Base-by-base conservation (phyloP, 176 grass and related monocot species). In the Oryza australiensis region DNA sequence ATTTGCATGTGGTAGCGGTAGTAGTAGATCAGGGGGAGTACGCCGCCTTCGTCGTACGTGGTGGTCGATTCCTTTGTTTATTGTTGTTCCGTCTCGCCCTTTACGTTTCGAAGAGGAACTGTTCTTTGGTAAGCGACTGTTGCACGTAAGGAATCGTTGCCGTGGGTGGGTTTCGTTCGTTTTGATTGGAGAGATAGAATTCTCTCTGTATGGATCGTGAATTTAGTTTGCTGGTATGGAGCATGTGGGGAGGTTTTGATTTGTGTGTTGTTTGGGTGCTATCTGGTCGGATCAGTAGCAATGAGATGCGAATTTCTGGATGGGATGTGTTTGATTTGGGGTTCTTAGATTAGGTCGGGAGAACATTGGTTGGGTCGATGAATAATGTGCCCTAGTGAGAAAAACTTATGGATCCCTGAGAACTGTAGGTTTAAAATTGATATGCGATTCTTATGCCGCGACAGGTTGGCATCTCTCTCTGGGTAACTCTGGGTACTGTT, bases 11-110 rank as follows among this genome's bases (percentile, higher is more conserved):
- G 11, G 38, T 40, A 32, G 30, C 30, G 30, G n/a, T 18, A 53
- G 51, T 55, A 55, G 80, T 82, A 87, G 79, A 87, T 82, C 85
- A 82, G 51, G 72, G 69, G 20, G 13, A 15, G 20, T 12, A 22
- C 42, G 35, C 16, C 42, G 51, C 16, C 29, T 68, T 40, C 38
- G 38, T 11, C 62, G 16, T 69, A 59, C 37, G 12, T 40, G 38
- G 7, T 40, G 38, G 12, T 5, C 53, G 40, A 40, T 78, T 83
- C 12, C 68, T 40, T 82, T 76, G 14, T 30, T 62, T 18, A 2
- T 70, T 37, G 4, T 37, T 43, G 26, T 28, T 41, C 53, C 3
- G 12, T 48, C 38, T 40, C 38, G 38, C 38, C 38, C 38, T 40
- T 40, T 11, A 40, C 38, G 38, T 20, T 73, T 29, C 10, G 43